Conservation (phyloP, 352 stramenopile genomes). For the Elongisporangium anandrum region DNA sequence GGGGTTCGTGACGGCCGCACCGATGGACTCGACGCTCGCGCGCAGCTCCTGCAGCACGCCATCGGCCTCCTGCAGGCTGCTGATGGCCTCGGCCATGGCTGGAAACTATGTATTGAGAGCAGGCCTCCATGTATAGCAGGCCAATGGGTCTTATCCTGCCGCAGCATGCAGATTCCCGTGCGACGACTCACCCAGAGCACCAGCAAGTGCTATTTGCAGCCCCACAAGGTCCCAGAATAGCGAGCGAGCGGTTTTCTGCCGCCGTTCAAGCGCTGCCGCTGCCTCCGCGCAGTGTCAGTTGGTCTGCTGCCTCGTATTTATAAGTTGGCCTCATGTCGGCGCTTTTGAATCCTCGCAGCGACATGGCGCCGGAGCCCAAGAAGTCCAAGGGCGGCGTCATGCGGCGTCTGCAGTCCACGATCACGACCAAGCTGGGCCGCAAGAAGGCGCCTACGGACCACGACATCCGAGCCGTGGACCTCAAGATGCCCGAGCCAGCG, state of each 20-base stretch:
- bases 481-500: background rate
- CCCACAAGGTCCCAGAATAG: background rate
- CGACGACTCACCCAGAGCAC: background rate
- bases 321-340: constrained; percentile 15
- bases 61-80: constrained; percentile 42
- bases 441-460: constrained; percentile 22
- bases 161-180: too few species aligned
- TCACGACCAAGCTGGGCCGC: constrained; percentile 42
- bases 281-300: constrained; percentile 3
- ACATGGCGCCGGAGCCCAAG: constrained; percentile 14
- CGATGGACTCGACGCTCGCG: constrained; percentile 33
- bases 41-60: constrained; percentile 26
- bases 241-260: background rate
- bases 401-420: constrained; percentile 63
- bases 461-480: background rate
- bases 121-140: background rate
- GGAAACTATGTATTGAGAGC: background rate
- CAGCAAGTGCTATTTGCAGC: background rate
- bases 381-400: constrained; percentile 56
- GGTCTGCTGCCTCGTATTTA: constrained; percentile 3
- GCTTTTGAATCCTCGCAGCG: constrained; percentile 28
- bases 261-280: background rate
- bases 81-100: constrained; percentile 14
- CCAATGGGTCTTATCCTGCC: background rate
- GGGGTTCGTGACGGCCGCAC: constrained; percentile 23